Evolutionary conservation across 1,284 basidiomycete species (phyloP).

Genomic region (Irpex rosettiformis): DNA sequence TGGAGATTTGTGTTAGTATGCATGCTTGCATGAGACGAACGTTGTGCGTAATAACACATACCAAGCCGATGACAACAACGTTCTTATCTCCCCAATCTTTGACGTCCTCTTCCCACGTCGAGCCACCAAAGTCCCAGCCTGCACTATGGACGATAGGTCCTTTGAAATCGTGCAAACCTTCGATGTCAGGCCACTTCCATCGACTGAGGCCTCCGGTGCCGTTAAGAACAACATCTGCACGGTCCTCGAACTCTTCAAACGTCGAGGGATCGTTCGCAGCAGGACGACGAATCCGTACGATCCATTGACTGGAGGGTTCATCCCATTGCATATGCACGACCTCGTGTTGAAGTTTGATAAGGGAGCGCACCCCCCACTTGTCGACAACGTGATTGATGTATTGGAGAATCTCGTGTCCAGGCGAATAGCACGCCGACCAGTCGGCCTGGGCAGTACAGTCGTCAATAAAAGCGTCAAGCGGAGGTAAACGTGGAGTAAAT

Average conservation of each 20-base stretch:
- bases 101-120: conserved; percentile 44
- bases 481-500: neutral
- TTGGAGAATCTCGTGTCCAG: conserved; percentile 48
- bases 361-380: conserved; percentile 48
- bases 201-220: conserved; percentile 13
- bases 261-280: neutral
- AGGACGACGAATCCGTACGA: conserved; percentile 36
- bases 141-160: conserved; percentile 35
- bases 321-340: conserved; percentile 45
- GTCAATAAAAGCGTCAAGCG: conserved; percentile 7
- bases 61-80: conserved; percentile 62
- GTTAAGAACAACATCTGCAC: conserved; percentile 16
- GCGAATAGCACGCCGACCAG: conserved; percentile 55
- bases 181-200: conserved; percentile 19
- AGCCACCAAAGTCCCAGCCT: conserved; percentile 46
- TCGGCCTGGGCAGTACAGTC: conserved; percentile 33
- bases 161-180: conserved; percentile 16
- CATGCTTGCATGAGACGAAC: neutral
- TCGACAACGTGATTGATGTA: conserved; percentile 50
- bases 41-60: conserved; percentile 31
- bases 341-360: conserved; percentile 50
- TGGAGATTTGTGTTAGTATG: neutral
- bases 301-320: conserved; percentile 48
- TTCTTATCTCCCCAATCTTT: conserved; percentile 50
- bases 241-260: conserved; percentile 19